Evolutionary conservation across 345 rosid genomes (phyloP), one percentile per base, ranked within the genome.

Genomic region (Melaleuca alternifolia): DNA sequence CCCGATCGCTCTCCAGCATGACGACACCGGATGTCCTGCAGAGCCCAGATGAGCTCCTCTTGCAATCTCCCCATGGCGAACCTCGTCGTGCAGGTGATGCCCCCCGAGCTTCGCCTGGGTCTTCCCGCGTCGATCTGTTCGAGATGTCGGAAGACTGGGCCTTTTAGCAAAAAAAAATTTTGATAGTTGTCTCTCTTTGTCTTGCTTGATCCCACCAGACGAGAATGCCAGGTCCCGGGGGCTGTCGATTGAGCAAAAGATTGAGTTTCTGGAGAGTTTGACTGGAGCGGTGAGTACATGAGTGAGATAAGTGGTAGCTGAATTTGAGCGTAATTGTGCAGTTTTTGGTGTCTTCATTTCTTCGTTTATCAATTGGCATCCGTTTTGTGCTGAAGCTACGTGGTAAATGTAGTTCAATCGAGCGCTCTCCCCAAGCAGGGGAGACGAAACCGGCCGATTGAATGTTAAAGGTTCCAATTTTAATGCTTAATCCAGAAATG

Each of bases 211-310:
- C 81, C 81, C 26, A 6, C 84, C 91, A 94, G 99, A 93, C 56
- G 98, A 91, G 84, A 84, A 83, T 88, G 91, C 56, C 14, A 93
- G 87, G 85, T 91, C 94, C 56, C 94, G 93, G 62, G 98, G 90
- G 52, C 89, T 93, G 76, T 94, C 97, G 51, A 90, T 96, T 77
- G 99, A 97, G 92, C 94, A 94, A 96, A 97, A 93, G 93, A 96
- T 97, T 59, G 99, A 97, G 83, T 92, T 92, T 86, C 97, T 97
- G 50, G 99, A 97, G 92, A 95, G 92, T 94, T 88, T 97, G 84
- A 59, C 97, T 3, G 99, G 96, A 89, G 53, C 24, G 83, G 84
- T 87, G 77, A 51, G 44, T 21, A 8, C 82, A 18, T 9, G 15
- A 30, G 51, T 50, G 83, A 46, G 83, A 46, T 33, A 28, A 9